Conservation (phyloP, 225 moss, liverwort and hornwort species). For the Anthoceros angustus region DNA sequence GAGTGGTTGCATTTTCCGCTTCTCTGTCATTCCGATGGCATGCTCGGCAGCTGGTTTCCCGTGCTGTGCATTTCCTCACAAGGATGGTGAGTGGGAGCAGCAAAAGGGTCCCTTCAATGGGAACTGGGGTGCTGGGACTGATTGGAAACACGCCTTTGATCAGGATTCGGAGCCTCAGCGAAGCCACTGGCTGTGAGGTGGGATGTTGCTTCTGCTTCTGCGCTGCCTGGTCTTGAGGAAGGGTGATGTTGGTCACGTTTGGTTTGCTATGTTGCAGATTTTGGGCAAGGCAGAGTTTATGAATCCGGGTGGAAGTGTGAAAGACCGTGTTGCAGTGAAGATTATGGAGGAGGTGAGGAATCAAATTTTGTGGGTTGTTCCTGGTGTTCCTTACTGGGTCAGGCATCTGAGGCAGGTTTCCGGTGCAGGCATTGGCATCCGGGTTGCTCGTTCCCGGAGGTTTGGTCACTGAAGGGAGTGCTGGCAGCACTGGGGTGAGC, state of each 20-base stretch:
- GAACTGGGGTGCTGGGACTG: slow-evolving; percentile 12
- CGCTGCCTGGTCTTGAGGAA: background rate
- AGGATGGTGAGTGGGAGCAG: too few relatives aligned
- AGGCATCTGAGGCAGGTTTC: too few relatives aligned
- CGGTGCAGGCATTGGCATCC: slow-evolving; percentile 54
- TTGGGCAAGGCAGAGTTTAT: slow-evolving; percentile 89
- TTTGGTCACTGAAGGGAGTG: slow-evolving; percentile 85
- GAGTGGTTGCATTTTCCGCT: too few relatives aligned
- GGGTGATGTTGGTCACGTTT: background rate
- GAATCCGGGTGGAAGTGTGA: slow-evolving; percentile 98
- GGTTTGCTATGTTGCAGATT: slow-evolving; percentile 26
- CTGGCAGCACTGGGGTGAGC: slow-evolving; percentile 93
- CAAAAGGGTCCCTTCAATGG: background rate
- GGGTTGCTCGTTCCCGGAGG: slow-evolving; percentile 69
- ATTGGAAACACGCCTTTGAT: slow-evolving; percentile 33
- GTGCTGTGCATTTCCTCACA: too few relatives aligned
- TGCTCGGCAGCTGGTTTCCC: too few relatives aligned
- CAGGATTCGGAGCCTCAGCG: slow-evolving; percentile 27
- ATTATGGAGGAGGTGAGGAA: slow-evolving; percentile 74
- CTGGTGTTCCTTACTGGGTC: too few relatives aligned
- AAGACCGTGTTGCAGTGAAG: slow-evolving; percentile 85
- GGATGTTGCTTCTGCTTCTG: background rate
- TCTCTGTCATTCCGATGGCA: too few relatives aligned
- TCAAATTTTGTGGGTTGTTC: background rate
- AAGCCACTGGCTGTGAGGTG: slow-evolving; percentile 37